Evolutionary conservation across 2,329 filamentous ascomycete species (phyloP).

Genomic region (Alternaria gansuensis): DNA sequence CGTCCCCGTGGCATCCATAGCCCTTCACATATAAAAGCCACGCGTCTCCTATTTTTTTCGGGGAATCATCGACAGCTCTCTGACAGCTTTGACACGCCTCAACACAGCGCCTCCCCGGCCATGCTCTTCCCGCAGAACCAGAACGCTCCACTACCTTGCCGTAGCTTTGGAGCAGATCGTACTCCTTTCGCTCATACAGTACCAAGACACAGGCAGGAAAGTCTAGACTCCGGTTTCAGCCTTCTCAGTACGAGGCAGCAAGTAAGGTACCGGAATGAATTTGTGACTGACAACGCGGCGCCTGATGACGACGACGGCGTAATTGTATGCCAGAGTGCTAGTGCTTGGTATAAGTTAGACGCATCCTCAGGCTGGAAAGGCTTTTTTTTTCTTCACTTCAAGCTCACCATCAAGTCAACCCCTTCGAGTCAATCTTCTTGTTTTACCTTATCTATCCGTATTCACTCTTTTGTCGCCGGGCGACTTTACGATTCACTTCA

Average conservation of each 20-base stretch:
- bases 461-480: conserved; percentile 47
- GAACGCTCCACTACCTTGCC: conserved; percentile 24
- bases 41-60: conserved; percentile 24
- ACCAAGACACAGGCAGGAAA: conserved; percentile 11
- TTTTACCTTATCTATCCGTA: conserved; percentile 31
- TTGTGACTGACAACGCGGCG: background rate
- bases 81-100: conserved; percentile 36
- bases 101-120: conserved; percentile 25
- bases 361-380: conserved; percentile 17
- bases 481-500: conserved; percentile 35
- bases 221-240: conserved; percentile 48
- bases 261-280: conserved; percentile 8
- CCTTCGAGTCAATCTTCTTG: conserved; percentile 27
- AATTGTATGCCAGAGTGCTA: conserved; percentile 24
- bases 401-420: conserved; percentile 21
- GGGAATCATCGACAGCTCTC: conserved; percentile 32
- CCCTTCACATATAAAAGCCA: conserved; percentile 15
- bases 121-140: conserved; percentile 25
- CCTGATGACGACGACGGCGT: conserved; percentile 12
- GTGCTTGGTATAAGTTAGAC: conserved; percentile 33
- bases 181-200: conserved; percentile 9
- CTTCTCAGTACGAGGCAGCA: conserved; percentile 14
- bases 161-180: conserved; percentile 16
- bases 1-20: background rate
- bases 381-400: conserved; percentile 26